These are phyloP conservation scores for Coemansia sp. DNA, from an alignment of 192 early-diverging fungal species.

Conservation along the genomic window DNA sequence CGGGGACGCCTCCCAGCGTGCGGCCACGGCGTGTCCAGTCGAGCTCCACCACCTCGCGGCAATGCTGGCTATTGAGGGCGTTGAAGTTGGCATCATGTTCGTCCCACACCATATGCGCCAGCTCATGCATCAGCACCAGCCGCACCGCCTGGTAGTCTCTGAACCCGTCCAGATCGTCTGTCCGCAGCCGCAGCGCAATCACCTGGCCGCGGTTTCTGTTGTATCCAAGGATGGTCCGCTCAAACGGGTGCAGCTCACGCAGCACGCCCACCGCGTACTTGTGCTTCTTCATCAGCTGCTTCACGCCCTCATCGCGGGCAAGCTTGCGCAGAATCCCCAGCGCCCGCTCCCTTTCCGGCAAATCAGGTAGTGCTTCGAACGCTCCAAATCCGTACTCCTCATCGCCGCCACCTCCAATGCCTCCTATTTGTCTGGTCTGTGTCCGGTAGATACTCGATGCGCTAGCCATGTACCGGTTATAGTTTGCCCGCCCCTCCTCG, in stretches of 20 bases:
- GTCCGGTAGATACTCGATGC: slow-evolving; percentile 9
- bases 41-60: slow-evolving; percentile 41
- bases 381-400: slow-evolving; percentile 22
- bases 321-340: slow-evolving; percentile 25
- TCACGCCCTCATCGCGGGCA: slow-evolving; percentile 41
- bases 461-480: slow-evolving; percentile 19
- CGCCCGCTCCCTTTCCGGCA: slow-evolving; percentile 17
- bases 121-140: slow-evolving; percentile 52
- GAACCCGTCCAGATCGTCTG: slow-evolving; percentile 45
- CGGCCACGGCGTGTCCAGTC: slow-evolving; percentile 47
- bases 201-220: slow-evolving; percentile 48
- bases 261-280: slow-evolving; percentile 34
- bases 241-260: slow-evolving; percentile 43
- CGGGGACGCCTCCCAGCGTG: slow-evolving; percentile 8
- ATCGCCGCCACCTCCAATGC: background rate
- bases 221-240: slow-evolving; percentile 49
- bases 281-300: slow-evolving; percentile 33
- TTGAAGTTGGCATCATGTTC: slow-evolving; percentile 50
- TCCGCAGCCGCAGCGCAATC: slow-evolving; percentile 45
- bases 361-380: slow-evolving; percentile 14
- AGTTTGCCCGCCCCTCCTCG: slow-evolving; percentile 21
- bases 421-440: background rate
- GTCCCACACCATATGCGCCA: slow-evolving; percentile 56
- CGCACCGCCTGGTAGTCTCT: slow-evolving; percentile 31
- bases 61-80: slow-evolving; percentile 39